Conservation (phyloP, 495 filamentous ascomycete genomes). For the Hamigera avellanea region DNA sequence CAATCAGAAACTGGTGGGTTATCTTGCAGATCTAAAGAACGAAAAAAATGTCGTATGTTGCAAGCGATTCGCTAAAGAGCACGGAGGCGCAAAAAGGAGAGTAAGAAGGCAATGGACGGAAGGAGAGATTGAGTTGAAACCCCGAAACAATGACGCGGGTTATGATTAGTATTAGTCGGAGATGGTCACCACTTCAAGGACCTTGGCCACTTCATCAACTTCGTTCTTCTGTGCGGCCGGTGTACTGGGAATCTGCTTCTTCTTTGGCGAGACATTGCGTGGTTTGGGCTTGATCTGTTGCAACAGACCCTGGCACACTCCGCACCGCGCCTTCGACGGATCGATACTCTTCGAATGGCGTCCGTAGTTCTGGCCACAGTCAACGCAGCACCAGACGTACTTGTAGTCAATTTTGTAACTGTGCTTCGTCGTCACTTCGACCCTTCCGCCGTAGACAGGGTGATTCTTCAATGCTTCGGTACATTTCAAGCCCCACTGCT, state of each 20-base stretch:
- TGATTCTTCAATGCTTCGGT: conserved; percentile 29
- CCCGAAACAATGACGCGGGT: too few species aligned
- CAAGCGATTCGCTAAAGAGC: too few species aligned
- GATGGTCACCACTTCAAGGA: conserved; percentile 5
- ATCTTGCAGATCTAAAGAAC: too few species aligned
- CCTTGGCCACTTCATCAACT: conserved; percentile 7
- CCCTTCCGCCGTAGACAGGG: conserved; percentile 34
- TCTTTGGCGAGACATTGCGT: conserved; percentile 41
- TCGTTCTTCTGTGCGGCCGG: conserved; percentile 1
- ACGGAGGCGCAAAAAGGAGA: too few species aligned
- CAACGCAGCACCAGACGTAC: conserved; percentile 74
- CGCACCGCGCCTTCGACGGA: conserved; percentile 51
- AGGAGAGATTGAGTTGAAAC: too few species aligned
- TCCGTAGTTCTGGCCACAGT: conserved; percentile 56
- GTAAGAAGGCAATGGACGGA: too few species aligned
- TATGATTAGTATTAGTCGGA: background rate
- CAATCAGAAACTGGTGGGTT: too few species aligned
- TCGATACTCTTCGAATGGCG: conserved; percentile 80
- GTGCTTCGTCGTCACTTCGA: conserved; percentile 80
- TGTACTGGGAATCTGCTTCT: conserved; percentile 21
- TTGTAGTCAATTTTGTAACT: conserved; percentile 79
- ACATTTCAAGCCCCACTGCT: conserved; percentile 49
- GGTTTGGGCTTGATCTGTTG: conserved; percentile 73
- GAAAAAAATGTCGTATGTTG: too few species aligned
- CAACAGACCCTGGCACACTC: conserved; percentile 52